Evolutionary conservation across 768 basidiomycete genomes (phyloP).

Genomic region (Tricholoma bakamatsutake): DNA sequence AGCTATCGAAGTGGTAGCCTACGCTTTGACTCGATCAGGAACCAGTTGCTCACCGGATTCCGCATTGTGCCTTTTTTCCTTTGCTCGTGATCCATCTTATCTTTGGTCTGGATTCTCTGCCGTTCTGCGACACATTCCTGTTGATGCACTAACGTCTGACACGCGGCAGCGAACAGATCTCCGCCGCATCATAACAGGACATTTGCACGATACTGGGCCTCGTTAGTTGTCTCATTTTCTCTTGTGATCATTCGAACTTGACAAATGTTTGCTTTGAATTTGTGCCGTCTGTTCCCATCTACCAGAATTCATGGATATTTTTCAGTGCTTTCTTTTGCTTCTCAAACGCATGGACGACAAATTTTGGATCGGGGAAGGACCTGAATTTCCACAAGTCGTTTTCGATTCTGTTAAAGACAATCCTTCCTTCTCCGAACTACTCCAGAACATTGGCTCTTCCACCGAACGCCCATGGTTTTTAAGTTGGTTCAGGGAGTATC

Average conservation of each 20-base stretch:
- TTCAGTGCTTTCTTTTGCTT: constrained; percentile 54
- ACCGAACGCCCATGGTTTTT: constrained; percentile 43
- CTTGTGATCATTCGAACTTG: constrained; percentile 8
- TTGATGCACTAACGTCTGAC: constrained; percentile 29
- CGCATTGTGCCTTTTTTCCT: constrained; percentile 14
- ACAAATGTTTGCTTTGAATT: constrained; percentile 7
- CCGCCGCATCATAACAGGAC: constrained; percentile 50
- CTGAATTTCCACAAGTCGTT: constrained; percentile 70
- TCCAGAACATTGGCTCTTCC: constrained; percentile 30
- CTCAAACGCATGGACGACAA: constrained; percentile 47
- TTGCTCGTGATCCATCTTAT: constrained; percentile 33
- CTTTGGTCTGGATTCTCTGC: constrained; percentile 47
- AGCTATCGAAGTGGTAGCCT: constrained; percentile 37
- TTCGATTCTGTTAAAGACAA: constrained; percentile 87
- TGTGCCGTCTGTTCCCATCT: constrained; percentile 5
- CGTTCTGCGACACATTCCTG: constrained; percentile 51
- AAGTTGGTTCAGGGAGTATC: constrained; percentile 60
- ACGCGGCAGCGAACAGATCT: constrained; percentile 34
- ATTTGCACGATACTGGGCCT: constrained; percentile 53
- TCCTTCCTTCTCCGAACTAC: constrained; percentile 39
- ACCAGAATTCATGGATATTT: constrained; percentile 54
- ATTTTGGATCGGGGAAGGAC: constrained; percentile 67
- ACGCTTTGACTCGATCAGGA: not conserved
- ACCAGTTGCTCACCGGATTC: constrained; percentile 6
- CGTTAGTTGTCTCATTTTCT: constrained; percentile 39